Evolutionary conservation across 352 stramenopile species (phyloP).

Genomic region (Globisporangium heterothallicum): DNA sequence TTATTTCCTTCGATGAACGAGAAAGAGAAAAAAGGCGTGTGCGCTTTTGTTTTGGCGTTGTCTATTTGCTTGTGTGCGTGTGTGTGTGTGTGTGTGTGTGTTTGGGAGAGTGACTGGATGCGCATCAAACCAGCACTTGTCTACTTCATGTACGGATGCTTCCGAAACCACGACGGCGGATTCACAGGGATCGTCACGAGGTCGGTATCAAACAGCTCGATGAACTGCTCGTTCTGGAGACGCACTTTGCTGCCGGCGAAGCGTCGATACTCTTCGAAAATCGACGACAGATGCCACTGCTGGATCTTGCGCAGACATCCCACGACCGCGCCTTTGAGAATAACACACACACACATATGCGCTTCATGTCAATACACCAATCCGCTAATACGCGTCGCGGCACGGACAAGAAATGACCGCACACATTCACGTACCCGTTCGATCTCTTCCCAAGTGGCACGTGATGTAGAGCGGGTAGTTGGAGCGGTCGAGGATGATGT

Average conservation of each 20-base stretch:
- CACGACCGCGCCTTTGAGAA: slow-evolving; percentile 85
- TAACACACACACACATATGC: neutral
- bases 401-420: neutral
- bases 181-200: slow-evolving; percentile 82
- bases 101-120: too few species aligned
- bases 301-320: slow-evolving; percentile 91
- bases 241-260: slow-evolving; percentile 88
- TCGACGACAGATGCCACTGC: slow-evolving; percentile 90
- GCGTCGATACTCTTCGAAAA: slow-evolving; percentile 91
- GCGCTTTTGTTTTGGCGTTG: neutral
- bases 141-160: slow-evolving; percentile 32
- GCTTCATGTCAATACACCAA: too few species aligned
- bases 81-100: neutral
- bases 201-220: slow-evolving; percentile 93
- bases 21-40: too few species aligned
- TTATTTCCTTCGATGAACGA: too few species aligned
- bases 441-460: slow-evolving; percentile 86
- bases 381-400: too few species aligned
- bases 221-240: slow-evolving; percentile 93
- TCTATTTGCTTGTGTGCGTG: neutral
- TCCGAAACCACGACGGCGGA: slow-evolving; percentile 66
- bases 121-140: too few species aligned
- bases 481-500: slow-evolving; percentile 84
- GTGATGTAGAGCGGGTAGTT: slow-evolving; percentile 91
- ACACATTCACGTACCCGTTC: slow-evolving; percentile 49